Conservation (phyloP, 2,329 filamentous ascomycete species). For the Colletotrichum trifolii region DNA sequence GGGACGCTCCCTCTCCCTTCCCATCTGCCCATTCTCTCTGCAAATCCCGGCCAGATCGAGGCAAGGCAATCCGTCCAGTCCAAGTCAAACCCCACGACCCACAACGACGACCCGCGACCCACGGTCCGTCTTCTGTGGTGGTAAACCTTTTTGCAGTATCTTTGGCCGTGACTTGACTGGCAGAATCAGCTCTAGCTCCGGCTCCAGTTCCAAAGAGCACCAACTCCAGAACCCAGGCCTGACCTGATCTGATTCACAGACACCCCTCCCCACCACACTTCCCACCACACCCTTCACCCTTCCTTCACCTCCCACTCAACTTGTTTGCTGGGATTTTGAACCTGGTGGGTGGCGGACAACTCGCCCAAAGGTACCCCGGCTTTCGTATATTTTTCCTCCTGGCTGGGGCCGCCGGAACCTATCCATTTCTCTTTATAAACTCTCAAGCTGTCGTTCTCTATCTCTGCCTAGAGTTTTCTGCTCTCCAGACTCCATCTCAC, state of each 20-base stretch:
- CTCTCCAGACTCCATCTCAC: slow-evolving; percentile 18
- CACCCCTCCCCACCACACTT: slow-evolving; percentile 30
- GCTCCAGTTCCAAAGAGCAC: too few relatives aligned
- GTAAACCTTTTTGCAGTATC: slow-evolving; percentile 17
- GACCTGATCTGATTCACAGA: slow-evolving; percentile 29
- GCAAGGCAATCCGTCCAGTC: slow-evolving; percentile 11
- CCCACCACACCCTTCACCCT: slow-evolving; percentile 11
- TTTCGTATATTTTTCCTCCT: slow-evolving; percentile 31
- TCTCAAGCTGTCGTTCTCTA: slow-evolving; percentile 15
- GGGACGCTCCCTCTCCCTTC: slow-evolving; percentile 19
- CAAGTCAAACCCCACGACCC: slow-evolving; percentile 29
- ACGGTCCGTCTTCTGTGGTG: slow-evolving; percentile 20
- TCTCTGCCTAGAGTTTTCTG: neutral
- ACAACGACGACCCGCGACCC: slow-evolving; percentile 20
- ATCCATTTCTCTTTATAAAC: slow-evolving; percentile 32
- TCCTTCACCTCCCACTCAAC: slow-evolving; percentile 29
- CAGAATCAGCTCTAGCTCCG: too few relatives aligned
- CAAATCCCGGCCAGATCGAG: slow-evolving; percentile 25
- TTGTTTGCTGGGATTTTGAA: slow-evolving; percentile 36
- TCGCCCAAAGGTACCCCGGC: slow-evolving; percentile 37
- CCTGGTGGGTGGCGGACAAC: slow-evolving; percentile 35
- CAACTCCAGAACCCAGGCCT: neutral
- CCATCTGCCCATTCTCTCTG: slow-evolving; percentile 19
- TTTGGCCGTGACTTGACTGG: slow-evolving; percentile 25
- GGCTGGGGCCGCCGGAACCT: slow-evolving; percentile 26